Percentiles rank a stretch among this genome's conserved stretches.
Evolutionary conservation across 2,329 filamentous ascomycete species (phyloP).

Genomic region (Colletotrichum plurivorum): DNA sequence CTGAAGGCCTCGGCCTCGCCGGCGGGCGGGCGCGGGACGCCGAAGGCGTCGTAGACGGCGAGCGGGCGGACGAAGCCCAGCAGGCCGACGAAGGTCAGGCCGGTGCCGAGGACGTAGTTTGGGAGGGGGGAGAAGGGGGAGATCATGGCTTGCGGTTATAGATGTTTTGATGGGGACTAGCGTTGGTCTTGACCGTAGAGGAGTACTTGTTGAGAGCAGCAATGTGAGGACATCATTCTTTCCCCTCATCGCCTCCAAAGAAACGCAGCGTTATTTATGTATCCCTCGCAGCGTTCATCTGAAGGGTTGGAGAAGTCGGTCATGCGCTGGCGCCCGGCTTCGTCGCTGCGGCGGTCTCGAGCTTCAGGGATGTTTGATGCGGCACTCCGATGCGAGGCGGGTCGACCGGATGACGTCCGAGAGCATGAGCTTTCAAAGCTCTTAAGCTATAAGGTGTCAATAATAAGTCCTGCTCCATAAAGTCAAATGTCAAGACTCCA

Average conservation of each 20-base stretch:
- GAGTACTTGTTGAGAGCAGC: no score
- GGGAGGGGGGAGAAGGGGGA: constrained; percentile 34
- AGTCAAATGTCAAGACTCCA: no score
- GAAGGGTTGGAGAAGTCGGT: constrained; percentile 3
- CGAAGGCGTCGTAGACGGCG: constrained; percentile 32
- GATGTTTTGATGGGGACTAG: no score
- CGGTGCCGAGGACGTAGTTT: constrained; percentile 44
- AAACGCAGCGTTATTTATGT: constrained; percentile 12
- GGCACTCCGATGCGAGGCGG: constrained; percentile 33
- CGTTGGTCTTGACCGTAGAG: no score
- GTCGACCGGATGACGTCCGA: not conserved
- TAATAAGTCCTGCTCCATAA: no score
- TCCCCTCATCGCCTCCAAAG: not conserved
- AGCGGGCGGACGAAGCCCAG: constrained; percentile 39
- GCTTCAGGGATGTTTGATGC: constrained; percentile 19
- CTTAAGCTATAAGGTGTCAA: no score
- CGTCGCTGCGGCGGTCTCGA: constrained; percentile 10
- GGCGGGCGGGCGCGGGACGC: constrained; percentile 19
- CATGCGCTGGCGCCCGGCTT: constrained; percentile 18
- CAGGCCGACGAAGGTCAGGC: constrained; percentile 42
- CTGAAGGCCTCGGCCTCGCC: constrained; percentile 7
- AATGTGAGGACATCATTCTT: no score
- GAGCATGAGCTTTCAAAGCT: not conserved
- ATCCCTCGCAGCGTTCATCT: constrained; percentile 22
- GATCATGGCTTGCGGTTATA: not conserved